Percentiles rank a stretch among this genome's conserved stretches.
These are phyloP conservation scores for Selaginella tamariscina DNA, from an alignment of 75 land plant genomes.

Conservation along the genomic window DNA sequence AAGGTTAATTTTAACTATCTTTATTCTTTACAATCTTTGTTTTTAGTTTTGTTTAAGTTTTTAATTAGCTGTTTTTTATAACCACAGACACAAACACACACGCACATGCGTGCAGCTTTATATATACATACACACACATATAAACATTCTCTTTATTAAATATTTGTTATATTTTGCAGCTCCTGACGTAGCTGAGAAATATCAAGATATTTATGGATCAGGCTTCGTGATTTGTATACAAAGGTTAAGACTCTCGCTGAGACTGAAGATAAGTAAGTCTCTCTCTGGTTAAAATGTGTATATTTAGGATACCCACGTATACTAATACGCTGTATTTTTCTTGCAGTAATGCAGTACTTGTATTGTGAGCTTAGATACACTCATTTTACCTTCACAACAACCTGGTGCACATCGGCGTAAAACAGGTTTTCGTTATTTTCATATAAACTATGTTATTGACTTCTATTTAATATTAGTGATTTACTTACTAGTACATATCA, in stretches of 20 bases:
- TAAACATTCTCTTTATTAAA: too few species aligned
- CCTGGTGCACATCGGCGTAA: slow-evolving; percentile 20
- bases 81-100: too few species aligned
- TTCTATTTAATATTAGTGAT: slow-evolving; percentile 26
- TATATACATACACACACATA: too few species aligned
- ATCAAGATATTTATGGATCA: slow-evolving; percentile 38
- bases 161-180: slow-evolving; percentile 29
- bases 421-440: slow-evolving; percentile 15
- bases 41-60: too few species aligned
- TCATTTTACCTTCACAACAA: slow-evolving; percentile 20
- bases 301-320: too few species aligned
- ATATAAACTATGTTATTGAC: neutral
- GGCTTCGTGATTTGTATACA: slow-evolving; percentile 42
- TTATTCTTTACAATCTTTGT: too few species aligned
- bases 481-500: too few species aligned
- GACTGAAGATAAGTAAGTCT: slow-evolving; percentile 53
- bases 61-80: too few species aligned
- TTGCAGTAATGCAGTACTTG: neutral
- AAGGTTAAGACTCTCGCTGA: slow-evolving; percentile 63
- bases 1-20: too few species aligned
- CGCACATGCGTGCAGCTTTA: too few species aligned
- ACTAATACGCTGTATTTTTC: neutral
- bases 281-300: neutral
- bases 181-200: slow-evolving; percentile 62
- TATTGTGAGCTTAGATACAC: slow-evolving; percentile 14